Conservation (phyloP, 2,329 filamentous ascomycete species). For the Fusarium dlaminii region DNA sequence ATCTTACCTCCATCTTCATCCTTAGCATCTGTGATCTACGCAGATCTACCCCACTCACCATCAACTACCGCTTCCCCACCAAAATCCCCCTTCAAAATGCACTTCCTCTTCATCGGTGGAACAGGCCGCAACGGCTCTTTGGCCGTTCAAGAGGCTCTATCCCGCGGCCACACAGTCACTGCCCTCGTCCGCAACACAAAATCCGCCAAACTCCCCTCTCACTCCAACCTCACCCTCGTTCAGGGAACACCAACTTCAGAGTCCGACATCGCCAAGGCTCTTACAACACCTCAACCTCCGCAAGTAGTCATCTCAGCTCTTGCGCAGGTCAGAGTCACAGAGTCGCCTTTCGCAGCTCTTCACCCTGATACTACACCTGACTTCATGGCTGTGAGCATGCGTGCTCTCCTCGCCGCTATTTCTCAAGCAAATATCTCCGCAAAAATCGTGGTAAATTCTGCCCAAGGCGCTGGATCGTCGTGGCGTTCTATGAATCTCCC, state of each 20-base stretch:
- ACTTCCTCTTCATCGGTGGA: constrained; percentile 26
- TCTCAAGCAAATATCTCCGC: background rate
- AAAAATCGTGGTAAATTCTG: constrained; percentile 12
- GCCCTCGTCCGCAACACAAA: constrained; percentile 14
- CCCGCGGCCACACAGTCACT: constrained; percentile 9
- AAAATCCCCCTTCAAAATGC: background rate
- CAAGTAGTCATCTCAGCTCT: constrained; percentile 9
- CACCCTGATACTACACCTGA: constrained; percentile 19
- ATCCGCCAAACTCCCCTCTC: background rate
- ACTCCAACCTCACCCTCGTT: constrained; percentile 11
- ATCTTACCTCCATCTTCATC: background rate
- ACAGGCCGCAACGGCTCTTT: constrained; percentile 30
- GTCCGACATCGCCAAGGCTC: background rate
- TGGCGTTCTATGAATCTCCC: constrained; percentile 28
- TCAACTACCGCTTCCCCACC: background rate
- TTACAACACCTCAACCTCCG: background rate
- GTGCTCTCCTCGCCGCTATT: background rate
- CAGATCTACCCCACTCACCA: background rate
- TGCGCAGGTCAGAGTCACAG: constrained; percentile 6
- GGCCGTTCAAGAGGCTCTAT: constrained; percentile 11
- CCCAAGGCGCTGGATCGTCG: constrained; percentile 2
- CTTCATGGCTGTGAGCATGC: constrained; percentile 22
- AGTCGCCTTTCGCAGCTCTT: constrained; percentile 6
- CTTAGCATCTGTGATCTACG: background rate
- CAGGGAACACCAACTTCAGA: constrained; percentile 18